Evolutionary conservation across 2,329 filamentous ascomycete genomes (phyloP).

Genomic region (Alternaria atra): DNA sequence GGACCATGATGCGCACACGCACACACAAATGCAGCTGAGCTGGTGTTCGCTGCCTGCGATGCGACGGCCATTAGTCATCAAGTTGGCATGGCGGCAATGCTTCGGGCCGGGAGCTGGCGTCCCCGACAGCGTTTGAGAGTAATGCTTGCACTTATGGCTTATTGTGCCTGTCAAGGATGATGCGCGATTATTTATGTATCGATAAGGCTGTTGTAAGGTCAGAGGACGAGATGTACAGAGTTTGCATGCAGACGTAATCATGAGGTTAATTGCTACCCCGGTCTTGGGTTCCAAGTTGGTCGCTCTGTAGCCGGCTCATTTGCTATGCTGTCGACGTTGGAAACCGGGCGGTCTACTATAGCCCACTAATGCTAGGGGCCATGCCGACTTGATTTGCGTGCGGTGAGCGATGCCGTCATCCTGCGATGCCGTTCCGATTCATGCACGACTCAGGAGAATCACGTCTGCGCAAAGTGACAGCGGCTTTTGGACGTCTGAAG

Average conservation of each 20-base stretch:
- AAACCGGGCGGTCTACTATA: conserved; percentile 39
- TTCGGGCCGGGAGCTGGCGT: neutral
- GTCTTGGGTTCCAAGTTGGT: conserved; percentile 14
- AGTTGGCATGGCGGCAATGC: neutral
- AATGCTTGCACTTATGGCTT: neutral
- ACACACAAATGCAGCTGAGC: conserved; percentile 5
- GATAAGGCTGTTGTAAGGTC: neutral
- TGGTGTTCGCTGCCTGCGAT: conserved; percentile 1
- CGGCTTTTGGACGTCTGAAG: conserved; percentile 1
- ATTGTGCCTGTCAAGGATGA: neutral
- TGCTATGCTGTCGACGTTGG: conserved; percentile 24
- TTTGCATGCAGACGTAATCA: conserved; percentile 18
- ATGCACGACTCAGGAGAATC: conserved; percentile 35
- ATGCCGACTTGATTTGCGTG: conserved; percentile 14
- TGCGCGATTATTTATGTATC: neutral
- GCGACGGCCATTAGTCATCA: neutral
- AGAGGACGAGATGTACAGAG: conserved; percentile 13
- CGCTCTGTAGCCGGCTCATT: conserved; percentile 25
- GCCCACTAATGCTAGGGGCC: conserved; percentile 21
- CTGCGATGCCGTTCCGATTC: conserved; percentile 17
- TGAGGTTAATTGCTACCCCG: conserved; percentile 10
- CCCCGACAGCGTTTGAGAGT: conserved; percentile 1
- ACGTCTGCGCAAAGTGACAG: neutral
- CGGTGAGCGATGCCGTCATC: conserved; percentile 29
- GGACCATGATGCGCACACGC: conserved; percentile 4